Evolutionary conservation across 495 filamentous ascomycete species (phyloP).

Genomic region (Trichoderma orchidacearum): DNA sequence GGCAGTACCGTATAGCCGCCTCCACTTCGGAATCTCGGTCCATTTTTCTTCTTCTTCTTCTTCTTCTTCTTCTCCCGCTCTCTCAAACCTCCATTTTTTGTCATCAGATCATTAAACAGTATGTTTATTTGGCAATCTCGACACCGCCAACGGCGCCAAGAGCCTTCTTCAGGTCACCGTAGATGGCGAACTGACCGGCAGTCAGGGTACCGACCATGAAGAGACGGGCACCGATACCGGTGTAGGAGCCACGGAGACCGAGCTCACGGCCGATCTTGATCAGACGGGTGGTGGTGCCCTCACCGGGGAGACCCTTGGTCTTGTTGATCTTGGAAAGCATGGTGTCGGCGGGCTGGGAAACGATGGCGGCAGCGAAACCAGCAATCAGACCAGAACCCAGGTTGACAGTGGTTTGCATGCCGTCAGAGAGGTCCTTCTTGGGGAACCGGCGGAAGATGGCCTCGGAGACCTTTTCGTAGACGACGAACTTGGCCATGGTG

Average conservation of each 20-base stretch:
- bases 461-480: slow-evolving; percentile 95
- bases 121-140: slow-evolving; percentile 50
- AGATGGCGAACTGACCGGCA: slow-evolving; percentile 94
- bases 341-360: slow-evolving; percentile 97
- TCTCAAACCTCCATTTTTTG: background rate
- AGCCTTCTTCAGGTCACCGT: slow-evolving; percentile 45
- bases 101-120: background rate
- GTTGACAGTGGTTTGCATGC: slow-evolving; percentile 77
- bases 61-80: background rate
- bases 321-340: slow-evolving; percentile 99
- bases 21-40: background rate
- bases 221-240: slow-evolving; percentile 85
- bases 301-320: slow-evolving; percentile 89
- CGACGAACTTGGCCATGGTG: slow-evolving; percentile 99
- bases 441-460: slow-evolving; percentile 54
- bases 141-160: slow-evolving; percentile 66
- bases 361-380: slow-evolving; percentile 91
- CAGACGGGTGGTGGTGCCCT: slow-evolving; percentile 80
- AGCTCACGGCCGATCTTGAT: slow-evolving; percentile 96
- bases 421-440: slow-evolving; percentile 62
- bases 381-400: slow-evolving; percentile 90
- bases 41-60: too few species aligned
- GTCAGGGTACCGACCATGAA: slow-evolving; percentile 73
- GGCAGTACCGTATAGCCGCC: background rate
- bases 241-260: slow-evolving; percentile 75